Evolutionary conservation across 352 stramenopile species (phyloP).

Genomic region (Phytophthora pinifolia): DNA sequence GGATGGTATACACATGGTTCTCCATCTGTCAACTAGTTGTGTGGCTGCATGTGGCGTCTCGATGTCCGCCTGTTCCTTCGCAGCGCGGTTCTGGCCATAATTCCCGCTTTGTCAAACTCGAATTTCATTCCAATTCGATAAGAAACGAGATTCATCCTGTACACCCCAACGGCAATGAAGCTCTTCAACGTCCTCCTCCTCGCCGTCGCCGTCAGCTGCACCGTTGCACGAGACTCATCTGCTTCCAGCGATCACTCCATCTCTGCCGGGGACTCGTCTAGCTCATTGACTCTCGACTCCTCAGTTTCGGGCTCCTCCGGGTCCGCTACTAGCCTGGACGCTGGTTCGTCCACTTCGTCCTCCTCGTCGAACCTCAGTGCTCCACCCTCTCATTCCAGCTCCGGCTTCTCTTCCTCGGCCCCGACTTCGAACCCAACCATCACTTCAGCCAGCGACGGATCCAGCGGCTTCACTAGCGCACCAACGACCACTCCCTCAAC

Average conservation of each 20-base stretch:
- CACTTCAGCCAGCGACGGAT: constrained; percentile 10
- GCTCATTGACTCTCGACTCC: background rate
- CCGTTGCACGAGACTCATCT: constrained; percentile 10
- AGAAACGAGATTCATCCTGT: background rate
- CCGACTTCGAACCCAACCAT: constrained; percentile 5
- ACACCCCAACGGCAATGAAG: constrained; percentile 15
- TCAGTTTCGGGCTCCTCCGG: background rate
- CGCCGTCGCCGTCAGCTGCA: constrained; percentile 1
- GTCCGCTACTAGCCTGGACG: background rate
- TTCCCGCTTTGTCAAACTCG: background rate
- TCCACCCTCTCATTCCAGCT: constrained; percentile 10
- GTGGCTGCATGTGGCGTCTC: background rate
- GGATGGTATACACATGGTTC: constrained; percentile 3
- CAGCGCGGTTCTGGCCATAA: constrained; percentile 1
- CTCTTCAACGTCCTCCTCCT: constrained; percentile 8
- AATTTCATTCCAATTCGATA: constrained; percentile 3
- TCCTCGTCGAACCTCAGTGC: constrained; percentile 2
- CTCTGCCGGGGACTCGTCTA: constrained; percentile 12
- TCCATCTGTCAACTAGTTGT: background rate
- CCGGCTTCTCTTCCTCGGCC: background rate
- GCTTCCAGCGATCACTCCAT: constrained; percentile 9
- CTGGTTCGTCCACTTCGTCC: background rate
- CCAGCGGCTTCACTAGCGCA: constrained; percentile 1
- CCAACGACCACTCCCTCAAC: background rate
- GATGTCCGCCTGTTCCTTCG: constrained; percentile 6